Conservation (phyloP, 768 basidiomycete genomes). For the Phylloporus sp. region DNA sequence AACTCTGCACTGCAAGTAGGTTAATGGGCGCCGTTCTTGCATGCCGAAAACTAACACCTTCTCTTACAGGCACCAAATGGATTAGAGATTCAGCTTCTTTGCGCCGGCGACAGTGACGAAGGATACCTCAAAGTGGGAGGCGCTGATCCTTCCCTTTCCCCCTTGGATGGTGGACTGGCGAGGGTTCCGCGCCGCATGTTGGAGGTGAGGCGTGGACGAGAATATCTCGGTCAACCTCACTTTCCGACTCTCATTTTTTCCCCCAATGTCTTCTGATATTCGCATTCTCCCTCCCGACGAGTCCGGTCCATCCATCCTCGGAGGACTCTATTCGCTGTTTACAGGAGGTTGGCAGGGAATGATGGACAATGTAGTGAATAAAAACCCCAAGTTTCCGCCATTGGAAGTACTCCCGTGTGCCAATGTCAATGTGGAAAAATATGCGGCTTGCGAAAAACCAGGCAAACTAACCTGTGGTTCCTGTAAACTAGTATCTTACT, state of each 20-base stretch:
- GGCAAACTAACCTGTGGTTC: slow-evolving; percentile 28
- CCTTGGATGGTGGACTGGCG: neutral
- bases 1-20: no score
- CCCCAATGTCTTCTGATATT: slow-evolving; percentile 14
- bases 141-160: slow-evolving; percentile 15
- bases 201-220: slow-evolving; percentile 11
- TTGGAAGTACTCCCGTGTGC: slow-evolving; percentile 34
- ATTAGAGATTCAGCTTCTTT: neutral
- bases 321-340: slow-evolving; percentile 7
- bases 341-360: slow-evolving; percentile 13
- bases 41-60: no score
- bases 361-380: slow-evolving; percentile 3
- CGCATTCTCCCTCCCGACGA: slow-evolving; percentile 18
- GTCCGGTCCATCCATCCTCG: slow-evolving; percentile 7
- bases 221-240: neutral
- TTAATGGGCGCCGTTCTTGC: no score
- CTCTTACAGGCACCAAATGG: neutral
- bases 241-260: neutral
- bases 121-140: slow-evolving; percentile 8
- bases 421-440: slow-evolving; percentile 25
- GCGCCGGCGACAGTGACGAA: neutral
- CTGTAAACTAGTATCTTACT: slow-evolving; percentile 42
- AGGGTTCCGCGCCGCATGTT: slow-evolving; percentile 12
- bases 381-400: slow-evolving; percentile 21
- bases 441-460: slow-evolving; percentile 25